Base-by-base conservation (phyloP, 2,329 filamentous ascomycete species). In the Grosmannia serpens region DNA sequence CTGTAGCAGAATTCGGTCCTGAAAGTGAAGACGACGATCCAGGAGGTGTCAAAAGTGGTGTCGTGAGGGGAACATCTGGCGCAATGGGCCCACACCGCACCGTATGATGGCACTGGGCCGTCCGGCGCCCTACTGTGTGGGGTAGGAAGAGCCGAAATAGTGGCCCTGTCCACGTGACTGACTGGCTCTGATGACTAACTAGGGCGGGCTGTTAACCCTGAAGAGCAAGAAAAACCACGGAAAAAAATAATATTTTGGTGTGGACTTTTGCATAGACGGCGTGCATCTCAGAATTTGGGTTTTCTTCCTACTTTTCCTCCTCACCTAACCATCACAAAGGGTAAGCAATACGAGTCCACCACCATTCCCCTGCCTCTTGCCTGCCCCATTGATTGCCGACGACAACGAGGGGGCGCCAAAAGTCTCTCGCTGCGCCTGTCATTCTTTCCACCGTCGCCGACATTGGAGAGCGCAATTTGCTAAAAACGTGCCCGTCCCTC, bases 131-230 rank as follows among this genome's bases (percentile, higher is more conserved):
- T 17, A 44, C 41, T 44, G 41, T 44, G 20, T 44, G 20, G 41
- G 8, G 20, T 17, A 33, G 31, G 6, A n/a, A 4, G 20, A 11
- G 20, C 7, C 9, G 41, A 17, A 38, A 17, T 20, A 2, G 20
- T 9, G 41, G 41, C 41, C 41, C 41, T 44, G 41, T 44, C 41
- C 52, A 54, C 35, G 52, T 54, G 52, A 41, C 24, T 27, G 3
- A 20, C 17, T 20, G 20, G 3, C 38, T 6, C 8, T 15, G 24
- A 17, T 58, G 56, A 61, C 57, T 58, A 56, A 58, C 22, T 24
- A 58, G 55, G 58, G 60, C 60, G 55, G 61, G 58, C 55, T 60
- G 58, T 17, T 58, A 63, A 44, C 62, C 62, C 62, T 63, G 59
- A 56, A 13, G 7, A 35, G 46, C 7, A 24, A 41, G 41, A 9